Percentiles rank a stretch among this genome's conserved stretches.
Conservation (phyloP, 2,329 filamentous ascomycete genomes). For the Leptosphaerulina australis region DNA sequence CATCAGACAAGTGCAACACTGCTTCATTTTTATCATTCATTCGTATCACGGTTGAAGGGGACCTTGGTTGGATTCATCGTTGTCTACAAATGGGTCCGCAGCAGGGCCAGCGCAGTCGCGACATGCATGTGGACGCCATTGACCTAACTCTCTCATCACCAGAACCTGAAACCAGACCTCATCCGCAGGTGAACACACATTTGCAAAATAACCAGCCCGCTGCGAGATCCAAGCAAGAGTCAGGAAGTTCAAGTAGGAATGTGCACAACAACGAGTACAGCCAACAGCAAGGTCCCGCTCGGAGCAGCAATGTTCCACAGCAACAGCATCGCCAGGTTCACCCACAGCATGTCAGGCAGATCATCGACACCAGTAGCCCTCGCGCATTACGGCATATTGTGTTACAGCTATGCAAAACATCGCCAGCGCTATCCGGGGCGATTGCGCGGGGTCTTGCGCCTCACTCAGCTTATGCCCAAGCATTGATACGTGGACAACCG, state of each 20-base stretch:
- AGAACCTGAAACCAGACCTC: conserved; percentile 24
- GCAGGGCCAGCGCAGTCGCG: not conserved
- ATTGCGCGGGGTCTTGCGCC: conserved; percentile 42
- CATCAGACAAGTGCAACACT: not conserved
- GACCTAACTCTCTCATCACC: conserved; percentile 36
- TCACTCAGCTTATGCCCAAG: conserved; percentile 36
- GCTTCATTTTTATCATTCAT: not conserved
- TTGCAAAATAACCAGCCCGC: conserved; percentile 19
- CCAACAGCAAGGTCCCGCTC: conserved; percentile 9
- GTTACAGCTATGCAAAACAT: conserved; percentile 38
- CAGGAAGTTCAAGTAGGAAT: not conserved
- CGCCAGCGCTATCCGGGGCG: conserved; percentile 42
- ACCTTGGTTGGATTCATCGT: not conserved
- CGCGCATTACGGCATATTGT: conserved; percentile 30
- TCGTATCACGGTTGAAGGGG: not conserved
- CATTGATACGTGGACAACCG: conserved; percentile 21
- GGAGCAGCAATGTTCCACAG: conserved; percentile 1
- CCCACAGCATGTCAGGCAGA: conserved; percentile 35
- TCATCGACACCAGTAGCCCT: conserved; percentile 34
- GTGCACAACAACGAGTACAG: not conserved
- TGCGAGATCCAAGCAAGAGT: conserved; percentile 17
- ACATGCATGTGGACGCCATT: conserved; percentile 24
- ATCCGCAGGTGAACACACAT: not conserved
- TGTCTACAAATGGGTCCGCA: conserved; percentile 4
- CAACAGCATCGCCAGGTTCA: conserved; percentile 22